Evolutionary conservation across 208 protist species (phyloP), one percentile per base, ranked within the genome.

Genomic region (Leishmania amazonensis): DNA sequence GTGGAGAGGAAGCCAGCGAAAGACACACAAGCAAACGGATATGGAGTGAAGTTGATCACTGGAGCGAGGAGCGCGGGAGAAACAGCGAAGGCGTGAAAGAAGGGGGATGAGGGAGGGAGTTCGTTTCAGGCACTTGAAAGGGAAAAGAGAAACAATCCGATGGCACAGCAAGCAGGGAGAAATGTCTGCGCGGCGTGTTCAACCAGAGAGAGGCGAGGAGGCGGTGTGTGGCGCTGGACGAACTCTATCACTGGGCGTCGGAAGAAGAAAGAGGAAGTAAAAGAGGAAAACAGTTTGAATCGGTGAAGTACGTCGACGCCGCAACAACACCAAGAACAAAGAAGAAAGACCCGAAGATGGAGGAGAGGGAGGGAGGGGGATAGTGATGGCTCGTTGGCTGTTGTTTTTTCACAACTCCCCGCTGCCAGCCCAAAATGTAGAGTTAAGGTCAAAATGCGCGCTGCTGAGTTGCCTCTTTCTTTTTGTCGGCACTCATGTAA

Each of bases 31-130:
- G 76, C 19, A 75, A 60, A 31, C 6, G 47, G 3, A 75, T 57
- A 75, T 75, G 47, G 24, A 21, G 13, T 24, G 53, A 47, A 15
- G 53, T 9, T 40, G n/a, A 28, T 31, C n/a, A 24, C 38, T 1
- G 21, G 9, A 58, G 9, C 65, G 60, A 83, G 53, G 38, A 72
- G 74, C n/a, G 57, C 74, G 28, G 57, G 58, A 83, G 83, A 81
- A 81, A 81, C 75, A 81, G 35, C 65, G 67, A 73, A 35, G 17
- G 54, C 45, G 9, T 68, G 21, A 75, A 73, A 54, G 47, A n/a
- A 58, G 70, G 70, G 70, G 49, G 72, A 47, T 57, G 47, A 54
- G 42, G 53, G 31, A 62, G 49, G 2, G 21, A 49, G 35, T 13
- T 13, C 19, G 31, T 38, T 71, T 71, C 72, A 13, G 13, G 6